phyloP scores from a whole-genome alignment of 306 rosid species.

The Medicago ruthenica region DNA sequence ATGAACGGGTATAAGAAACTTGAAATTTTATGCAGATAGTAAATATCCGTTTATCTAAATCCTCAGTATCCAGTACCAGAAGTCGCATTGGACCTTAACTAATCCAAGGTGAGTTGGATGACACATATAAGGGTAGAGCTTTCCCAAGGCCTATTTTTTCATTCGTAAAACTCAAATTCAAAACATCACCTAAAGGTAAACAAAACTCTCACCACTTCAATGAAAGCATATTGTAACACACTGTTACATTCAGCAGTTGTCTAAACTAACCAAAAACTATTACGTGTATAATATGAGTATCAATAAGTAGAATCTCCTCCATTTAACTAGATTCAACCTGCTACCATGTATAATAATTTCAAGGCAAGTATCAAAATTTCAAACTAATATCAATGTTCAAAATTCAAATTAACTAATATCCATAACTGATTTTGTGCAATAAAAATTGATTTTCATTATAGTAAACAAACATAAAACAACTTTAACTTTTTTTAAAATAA shows the following conservation, averaged over 20 bases:
- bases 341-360: not conserved
- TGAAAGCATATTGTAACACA: conserved; percentile 3
- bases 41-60: not conserved
- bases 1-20: conserved; percentile 29
- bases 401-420: too few relatives aligned
- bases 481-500: too few relatives aligned
- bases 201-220: not conserved
- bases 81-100: not conserved
- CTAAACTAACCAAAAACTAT: conserved; percentile 28
- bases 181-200: not conserved
- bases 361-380: not conserved
- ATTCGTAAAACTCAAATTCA: not conserved
- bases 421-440: too few relatives aligned
- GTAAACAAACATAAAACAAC: too few relatives aligned
- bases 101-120: not conserved
- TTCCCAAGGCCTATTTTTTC: not conserved
- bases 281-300: not conserved
- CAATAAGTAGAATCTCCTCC: not conserved
- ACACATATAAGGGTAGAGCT: not conserved
- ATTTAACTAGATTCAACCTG: too few relatives aligned
- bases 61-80: not conserved
- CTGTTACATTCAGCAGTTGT: not conserved
- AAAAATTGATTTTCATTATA: too few relatives aligned
- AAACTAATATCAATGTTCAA: not conserved
- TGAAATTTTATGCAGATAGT: conserved; percentile 3